Evolutionary conservation across 345 rosid genomes (phyloP).

Genomic region (Eucalyptus sp.): DNA sequence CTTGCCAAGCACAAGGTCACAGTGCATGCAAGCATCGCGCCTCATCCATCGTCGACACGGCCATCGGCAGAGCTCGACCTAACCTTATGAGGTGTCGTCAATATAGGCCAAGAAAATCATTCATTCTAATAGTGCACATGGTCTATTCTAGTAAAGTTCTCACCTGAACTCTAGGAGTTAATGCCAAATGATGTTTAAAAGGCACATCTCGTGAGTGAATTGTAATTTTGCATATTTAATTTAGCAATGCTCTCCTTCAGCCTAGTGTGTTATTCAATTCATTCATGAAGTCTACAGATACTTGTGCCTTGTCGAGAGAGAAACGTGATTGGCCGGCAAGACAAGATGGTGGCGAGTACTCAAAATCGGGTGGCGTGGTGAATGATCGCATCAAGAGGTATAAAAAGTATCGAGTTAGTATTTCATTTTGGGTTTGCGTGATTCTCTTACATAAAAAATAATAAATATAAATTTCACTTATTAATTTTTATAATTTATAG

Average conservation of each 20-base stretch:
- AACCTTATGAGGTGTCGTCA: rapidly evolving
- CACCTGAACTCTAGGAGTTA: not conserved
- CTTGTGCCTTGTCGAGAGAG: not conserved
- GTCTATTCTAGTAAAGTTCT: not conserved
- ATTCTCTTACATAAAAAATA: not conserved
- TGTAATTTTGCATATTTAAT: not conserved
- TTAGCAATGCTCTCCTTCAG: not conserved
- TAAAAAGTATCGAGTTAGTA: not conserved
- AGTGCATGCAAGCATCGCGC: not conserved
- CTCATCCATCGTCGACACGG: too few relatives aligned
- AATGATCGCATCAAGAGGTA: not conserved
- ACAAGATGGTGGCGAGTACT: rapidly evolving
- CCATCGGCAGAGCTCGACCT: not conserved
- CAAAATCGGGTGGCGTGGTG: rapidly evolving
- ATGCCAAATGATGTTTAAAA: not conserved
- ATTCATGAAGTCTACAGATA: not conserved
- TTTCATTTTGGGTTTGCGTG: not conserved
- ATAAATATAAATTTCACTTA: not conserved
- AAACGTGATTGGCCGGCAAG: rapidly evolving
- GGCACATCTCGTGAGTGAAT: not conserved
- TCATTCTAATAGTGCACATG: not conserved
- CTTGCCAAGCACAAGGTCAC: not conserved
- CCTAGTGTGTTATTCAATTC: not conserved
- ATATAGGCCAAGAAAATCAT: not conserved
- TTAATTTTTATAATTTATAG: not conserved